Evolutionary conservation across 768 basidiomycete species (phyloP), one percentile per base, ranked within the genome.

Genomic region (Lactifluus rugatus): DNA sequence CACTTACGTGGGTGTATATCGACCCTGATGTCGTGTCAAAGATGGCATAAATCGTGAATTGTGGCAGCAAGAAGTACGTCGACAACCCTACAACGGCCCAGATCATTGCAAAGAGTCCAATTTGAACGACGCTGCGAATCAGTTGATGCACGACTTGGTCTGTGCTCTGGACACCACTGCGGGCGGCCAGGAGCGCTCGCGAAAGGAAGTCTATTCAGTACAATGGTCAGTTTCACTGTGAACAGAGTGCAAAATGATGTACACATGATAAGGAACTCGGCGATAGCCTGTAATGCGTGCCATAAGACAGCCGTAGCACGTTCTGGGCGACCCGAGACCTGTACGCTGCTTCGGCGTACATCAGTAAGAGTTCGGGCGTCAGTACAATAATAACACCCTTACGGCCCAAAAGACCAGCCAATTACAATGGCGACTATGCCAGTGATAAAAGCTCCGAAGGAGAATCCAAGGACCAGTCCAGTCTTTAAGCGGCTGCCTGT

Each of bases 1-100:
- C n/a, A 31, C 48, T 37, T 34, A 55, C 54, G 34, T 55, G 34
- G 3, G 54, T 55, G 46, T 55, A 55, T 48, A 55, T 55, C 11
- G 36, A 39, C 25, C 54, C 54, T 16, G 46, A 46, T 39, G 54
- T 55, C 17, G 10, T 19, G 23, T 46, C 54, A 28, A 55, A 26
- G 7, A 55, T 1, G 1, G n/a, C 5, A 37, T 48, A 47, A 7
- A 47, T 0, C 10, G n/a, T 28, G 11, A 6, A 13, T 17, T 26
- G 1, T 36, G 45, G 54, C 25, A 55, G 8, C 14, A 54, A 42
- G 16, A 55, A 48, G 8, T n/a, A 55, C 8, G 54, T 55, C 11
- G 21, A 34, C 14, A 55, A 39, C 11, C 1, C 54, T 6, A 46
- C 54, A 2, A 55, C 1, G 3, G 54, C 9, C 54, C 54, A 55